phyloP scores from a whole-genome alignment of 2,329 filamentous ascomycete genomes.

The Microdochium paspali region DNA sequence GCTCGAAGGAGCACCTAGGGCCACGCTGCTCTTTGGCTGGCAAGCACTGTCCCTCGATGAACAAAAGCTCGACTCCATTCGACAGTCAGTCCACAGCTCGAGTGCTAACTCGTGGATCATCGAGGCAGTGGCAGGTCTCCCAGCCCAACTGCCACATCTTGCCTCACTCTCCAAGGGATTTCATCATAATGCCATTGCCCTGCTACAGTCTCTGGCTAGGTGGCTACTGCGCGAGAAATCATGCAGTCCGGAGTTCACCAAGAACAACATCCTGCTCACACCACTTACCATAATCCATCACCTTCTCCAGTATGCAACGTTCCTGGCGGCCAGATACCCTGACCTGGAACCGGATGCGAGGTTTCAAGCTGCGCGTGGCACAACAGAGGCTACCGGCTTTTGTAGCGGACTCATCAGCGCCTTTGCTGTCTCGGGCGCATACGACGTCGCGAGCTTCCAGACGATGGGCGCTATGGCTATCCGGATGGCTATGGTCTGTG shows the following conservation, averaged over 20 bases:
- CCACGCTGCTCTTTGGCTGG: background rate
- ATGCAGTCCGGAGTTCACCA: background rate
- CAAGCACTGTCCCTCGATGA: background rate
- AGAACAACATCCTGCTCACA: conserved; percentile 13
- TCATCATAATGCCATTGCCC: background rate
- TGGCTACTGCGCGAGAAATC: background rate
- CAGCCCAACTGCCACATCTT: background rate
- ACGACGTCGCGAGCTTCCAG: conserved; percentile 16
- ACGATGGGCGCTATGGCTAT: conserved; percentile 25
- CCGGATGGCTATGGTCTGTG: conserved; percentile 26
- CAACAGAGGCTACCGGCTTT: conserved; percentile 22
- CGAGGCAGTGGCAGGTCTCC: background rate
- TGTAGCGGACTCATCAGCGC: conserved; percentile 30
- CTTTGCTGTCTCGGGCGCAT: conserved; percentile 21
- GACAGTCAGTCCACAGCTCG: background rate
- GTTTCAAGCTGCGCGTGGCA: background rate
- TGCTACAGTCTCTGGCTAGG: background rate
- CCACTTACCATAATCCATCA: conserved; percentile 28
- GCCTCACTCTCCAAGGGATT: background rate
- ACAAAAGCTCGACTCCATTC: background rate
- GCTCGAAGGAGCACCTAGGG: background rate
- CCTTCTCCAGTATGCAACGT: conserved; percentile 14
- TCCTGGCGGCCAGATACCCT: conserved; percentile 8
- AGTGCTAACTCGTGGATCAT: background rate
- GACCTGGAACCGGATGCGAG: background rate